Evolutionary conservation across 2,329 filamentous ascomycete species (phyloP).

Genomic region (Talaromyces sp.): DNA sequence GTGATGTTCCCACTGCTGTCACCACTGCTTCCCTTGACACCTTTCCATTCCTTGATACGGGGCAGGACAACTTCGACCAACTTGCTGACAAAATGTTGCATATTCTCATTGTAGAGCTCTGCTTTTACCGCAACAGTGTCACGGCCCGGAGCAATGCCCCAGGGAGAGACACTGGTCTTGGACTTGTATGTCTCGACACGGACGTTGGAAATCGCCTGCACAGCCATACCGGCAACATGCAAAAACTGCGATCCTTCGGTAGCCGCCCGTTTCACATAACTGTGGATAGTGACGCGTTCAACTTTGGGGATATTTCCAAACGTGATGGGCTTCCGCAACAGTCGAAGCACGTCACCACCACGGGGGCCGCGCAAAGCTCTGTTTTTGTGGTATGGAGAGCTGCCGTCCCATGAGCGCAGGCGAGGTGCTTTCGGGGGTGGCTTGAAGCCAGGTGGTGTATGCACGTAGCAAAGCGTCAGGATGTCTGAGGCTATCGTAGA

Average conservation of each 20-base stretch:
- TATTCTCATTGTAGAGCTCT: slow-evolving; percentile 70
- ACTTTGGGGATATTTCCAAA: slow-evolving; percentile 84
- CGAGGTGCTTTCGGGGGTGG: slow-evolving; percentile 55
- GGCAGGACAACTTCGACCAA: slow-evolving; percentile 85
- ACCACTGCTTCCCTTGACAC: slow-evolving; percentile 69
- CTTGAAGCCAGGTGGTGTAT: slow-evolving; percentile 72
- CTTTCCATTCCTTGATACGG: slow-evolving; percentile 92
- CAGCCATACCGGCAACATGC: slow-evolving; percentile 73
- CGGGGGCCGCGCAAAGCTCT: slow-evolving; percentile 77
- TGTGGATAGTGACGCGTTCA: slow-evolving; percentile 73
- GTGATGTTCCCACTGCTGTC: slow-evolving; percentile 83
- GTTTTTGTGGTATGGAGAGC: slow-evolving; percentile 91
- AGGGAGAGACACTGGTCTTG: slow-evolving; percentile 66
- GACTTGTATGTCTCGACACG: slow-evolving; percentile 65
- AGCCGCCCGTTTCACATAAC: slow-evolving; percentile 63
- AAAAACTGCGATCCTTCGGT: slow-evolving; percentile 67
- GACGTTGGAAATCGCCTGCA: slow-evolving; percentile 80
- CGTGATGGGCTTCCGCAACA: slow-evolving; percentile 53
- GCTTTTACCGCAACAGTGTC: slow-evolving; percentile 67
- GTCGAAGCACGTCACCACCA: slow-evolving; percentile 58
- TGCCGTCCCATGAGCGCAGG: slow-evolving; percentile 79
- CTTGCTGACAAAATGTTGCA: slow-evolving; percentile 88
- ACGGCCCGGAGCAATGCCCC: slow-evolving; percentile 66
- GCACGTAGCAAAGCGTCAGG: slow-evolving; percentile 81
- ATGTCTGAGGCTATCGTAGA: slow-evolving; percentile 81